Base-by-base conservation (phyloP, 495 filamentous ascomycete genomes). In the Tricharina praecox region DNA sequence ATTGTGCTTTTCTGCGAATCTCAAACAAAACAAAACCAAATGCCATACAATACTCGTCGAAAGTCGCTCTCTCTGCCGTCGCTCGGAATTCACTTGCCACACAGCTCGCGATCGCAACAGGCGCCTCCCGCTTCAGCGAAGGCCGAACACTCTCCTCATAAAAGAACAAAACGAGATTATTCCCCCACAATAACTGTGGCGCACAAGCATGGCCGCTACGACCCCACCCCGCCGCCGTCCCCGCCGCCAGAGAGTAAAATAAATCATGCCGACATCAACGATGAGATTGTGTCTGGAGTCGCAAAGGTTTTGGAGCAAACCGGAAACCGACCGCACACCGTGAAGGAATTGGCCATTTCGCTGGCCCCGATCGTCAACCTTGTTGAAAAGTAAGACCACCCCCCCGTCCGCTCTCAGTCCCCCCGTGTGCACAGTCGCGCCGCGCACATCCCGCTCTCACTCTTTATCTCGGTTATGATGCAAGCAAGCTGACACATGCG, bases 11-110 rank as follows among this genome's bases (percentile, higher is more conserved):
- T 48, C 1, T 7, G 9, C 7, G 11, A 43, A 11, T 23, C 9
- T 13, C 19, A 32, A 34, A 33, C 16, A 46, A 33, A 46, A 46
- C 15, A 46, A 15, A 46, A 46, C 46, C 55, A 47, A 54, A 93
- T 93, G 85, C 85, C 85, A 52, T 95, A 95, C 74, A 94, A 97
- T 66, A 97, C 90, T 51, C 81, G 90, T 66, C 79, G 90, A 65
- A 97, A 96, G 69, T 93, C 86, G 61, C 67, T 97, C 59, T 97
- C 90, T 24, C 71, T 97, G 53, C 82, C 85, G 18, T 87, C 85
- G 49, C 74, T 96, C 53, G 90, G 90, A 61, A 93, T 96, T 52
- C 84, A 88, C 56, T 67, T 97, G 39, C 90, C 70, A 26, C 79
- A 80, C 59, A 74, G 78, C 49, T 76, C 78, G 47, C 75, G 85